These are phyloP conservation scores for Trichoderma sp. DNA, from an alignment of 2,329 filamentous ascomycete genomes.

Conservation along the genomic window DNA sequence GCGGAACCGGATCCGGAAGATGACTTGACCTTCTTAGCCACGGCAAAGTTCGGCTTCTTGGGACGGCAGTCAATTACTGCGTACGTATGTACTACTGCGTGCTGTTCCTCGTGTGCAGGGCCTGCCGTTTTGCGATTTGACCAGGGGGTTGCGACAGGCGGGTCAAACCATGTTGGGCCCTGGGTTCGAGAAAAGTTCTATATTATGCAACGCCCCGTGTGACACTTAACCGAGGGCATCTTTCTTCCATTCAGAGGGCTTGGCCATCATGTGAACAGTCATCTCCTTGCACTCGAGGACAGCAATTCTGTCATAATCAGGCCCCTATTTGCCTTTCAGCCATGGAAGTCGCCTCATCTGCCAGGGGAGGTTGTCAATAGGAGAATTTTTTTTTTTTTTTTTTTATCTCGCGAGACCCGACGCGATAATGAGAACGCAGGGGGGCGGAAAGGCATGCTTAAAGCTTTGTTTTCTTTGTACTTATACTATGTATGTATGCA, in stretches of 20 bases:
- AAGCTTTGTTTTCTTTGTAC: neutral
- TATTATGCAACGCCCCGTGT: neutral
- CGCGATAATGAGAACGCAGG: neutral
- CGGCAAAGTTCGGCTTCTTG: neutral
- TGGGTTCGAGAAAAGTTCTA: slow-evolving; percentile 6
- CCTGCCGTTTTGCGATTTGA: neutral
- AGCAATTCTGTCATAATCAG: neutral
- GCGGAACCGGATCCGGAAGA: neutral
- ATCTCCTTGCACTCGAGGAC: neutral
- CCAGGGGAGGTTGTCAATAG: neutral
- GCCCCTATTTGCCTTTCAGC: neutral
- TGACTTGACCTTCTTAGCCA: neutral
- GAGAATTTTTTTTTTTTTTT: neutral
- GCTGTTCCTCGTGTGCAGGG: neutral
- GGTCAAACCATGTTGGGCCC: slow-evolving; percentile 1
- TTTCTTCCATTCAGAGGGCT: neutral
- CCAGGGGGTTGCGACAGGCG: neutral
- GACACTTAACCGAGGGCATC: neutral
- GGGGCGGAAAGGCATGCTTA: neutral
- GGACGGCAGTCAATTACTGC: neutral
- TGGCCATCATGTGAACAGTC: slow-evolving; percentile 6
- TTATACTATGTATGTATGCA: neutral
- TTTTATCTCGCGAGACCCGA: neutral
- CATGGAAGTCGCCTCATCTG: neutral
- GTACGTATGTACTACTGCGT: too few species aligned